phyloP scores from a whole-genome alignment of 2,329 filamentous ascomycete genomes.

The Keithomyces neogunnii region DNA sequence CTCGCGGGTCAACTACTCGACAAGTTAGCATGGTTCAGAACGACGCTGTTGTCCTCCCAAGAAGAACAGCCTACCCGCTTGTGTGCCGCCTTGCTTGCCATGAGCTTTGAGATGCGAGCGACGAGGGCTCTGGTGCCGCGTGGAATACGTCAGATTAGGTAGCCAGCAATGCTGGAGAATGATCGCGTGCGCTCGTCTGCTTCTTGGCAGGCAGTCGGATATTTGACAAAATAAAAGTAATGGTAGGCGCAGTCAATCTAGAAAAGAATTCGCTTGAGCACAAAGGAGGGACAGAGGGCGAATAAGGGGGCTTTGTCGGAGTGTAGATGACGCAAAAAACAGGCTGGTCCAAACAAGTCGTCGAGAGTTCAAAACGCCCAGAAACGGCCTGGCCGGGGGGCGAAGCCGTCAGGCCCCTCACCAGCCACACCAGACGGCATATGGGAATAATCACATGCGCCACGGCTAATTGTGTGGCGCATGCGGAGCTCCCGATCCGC shows the following conservation, averaged over 20 bases:
- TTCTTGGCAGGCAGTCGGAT: background rate
- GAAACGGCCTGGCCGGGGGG: background rate
- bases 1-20: constrained; percentile 47
- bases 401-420: background rate
- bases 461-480: background rate
- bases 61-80: constrained; percentile 50
- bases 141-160: constrained; percentile 10
- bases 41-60: background rate
- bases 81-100: constrained; percentile 66
- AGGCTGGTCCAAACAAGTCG: background rate
- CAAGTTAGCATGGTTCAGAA: constrained; percentile 13
- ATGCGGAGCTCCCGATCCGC: background rate
- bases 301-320: background rate
- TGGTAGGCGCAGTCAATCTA: background rate
- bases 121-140: background rate
- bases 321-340: background rate
- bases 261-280: background rate
- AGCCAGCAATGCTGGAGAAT: constrained; percentile 6
- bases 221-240: background rate
- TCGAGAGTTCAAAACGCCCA: background rate
- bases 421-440: constrained; percentile 1
- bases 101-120: constrained; percentile 22
- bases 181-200: constrained; percentile 2
- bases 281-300: background rate
- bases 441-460: too few species aligned